Evolutionary conservation across 768 basidiomycete species (phyloP).

Genomic region (Gloeopeniophorella convolvens): DNA sequence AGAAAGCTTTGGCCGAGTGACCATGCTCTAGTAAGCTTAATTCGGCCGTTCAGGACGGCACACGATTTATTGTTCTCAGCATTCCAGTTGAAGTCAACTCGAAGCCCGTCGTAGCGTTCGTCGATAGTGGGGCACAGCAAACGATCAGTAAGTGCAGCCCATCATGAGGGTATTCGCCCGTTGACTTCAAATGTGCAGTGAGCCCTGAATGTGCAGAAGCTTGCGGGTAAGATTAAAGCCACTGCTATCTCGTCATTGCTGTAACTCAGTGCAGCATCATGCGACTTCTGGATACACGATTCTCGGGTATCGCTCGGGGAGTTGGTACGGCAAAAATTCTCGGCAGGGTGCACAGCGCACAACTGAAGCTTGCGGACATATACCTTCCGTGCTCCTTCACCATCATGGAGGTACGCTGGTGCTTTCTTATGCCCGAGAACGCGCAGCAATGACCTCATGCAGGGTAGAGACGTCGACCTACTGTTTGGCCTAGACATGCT

Average conservation of each 20-base stretch:
- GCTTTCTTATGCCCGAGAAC: too few species aligned
- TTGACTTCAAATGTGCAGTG: slow-evolving; percentile 42
- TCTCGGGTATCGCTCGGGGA: slow-evolving; percentile 84
- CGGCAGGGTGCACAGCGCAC: slow-evolving; percentile 90
- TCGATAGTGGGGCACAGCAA: slow-evolving; percentile 95
- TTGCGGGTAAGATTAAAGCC: slow-evolving; percentile 57
- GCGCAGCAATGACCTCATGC: not conserved
- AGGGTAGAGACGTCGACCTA: slow-evolving; percentile 93
- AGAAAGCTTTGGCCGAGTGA: slow-evolving; percentile 88
- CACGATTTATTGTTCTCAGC: slow-evolving; percentile 32
- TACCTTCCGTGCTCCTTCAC: slow-evolving; percentile 87
- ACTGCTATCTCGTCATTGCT: slow-evolving; percentile 14
- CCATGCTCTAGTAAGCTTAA: slow-evolving; percentile 86
- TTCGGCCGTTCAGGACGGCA: not conserved
- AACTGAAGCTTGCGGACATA: slow-evolving; percentile 81
- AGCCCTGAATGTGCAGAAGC: slow-evolving; percentile 87
- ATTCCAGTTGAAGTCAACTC: slow-evolving; percentile 92
- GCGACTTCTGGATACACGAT: slow-evolving; percentile 85
- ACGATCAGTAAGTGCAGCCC: slow-evolving; percentile 88
- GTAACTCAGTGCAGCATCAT: slow-evolving; percentile 54
- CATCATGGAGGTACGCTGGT: slow-evolving; percentile 85
- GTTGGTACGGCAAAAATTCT: slow-evolving; percentile 94
- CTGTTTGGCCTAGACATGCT: slow-evolving; percentile 99
- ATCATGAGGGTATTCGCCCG: not conserved
- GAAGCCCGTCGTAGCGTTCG: slow-evolving; percentile 87